Base-by-base conservation (phyloP, 1,139 yeast species). In the Blastobotrys illinoisensis region DNA sequence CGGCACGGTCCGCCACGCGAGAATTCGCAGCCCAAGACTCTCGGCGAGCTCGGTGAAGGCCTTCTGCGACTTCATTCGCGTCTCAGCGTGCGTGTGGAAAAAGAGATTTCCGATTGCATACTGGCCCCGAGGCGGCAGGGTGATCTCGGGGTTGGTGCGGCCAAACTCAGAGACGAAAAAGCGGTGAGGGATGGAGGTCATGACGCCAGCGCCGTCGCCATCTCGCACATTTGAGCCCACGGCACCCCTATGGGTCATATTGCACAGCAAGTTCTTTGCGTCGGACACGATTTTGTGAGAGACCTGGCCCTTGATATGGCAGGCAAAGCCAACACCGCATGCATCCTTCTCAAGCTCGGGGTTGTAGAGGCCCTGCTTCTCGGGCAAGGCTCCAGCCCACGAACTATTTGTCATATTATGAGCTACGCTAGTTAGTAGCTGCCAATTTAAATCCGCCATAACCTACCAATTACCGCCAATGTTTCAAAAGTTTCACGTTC, bases 161-260 rank as follows among this genome's bases (percentile, higher is more conserved):
- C 82, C 81, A 72, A 91, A 91, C 74, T 93, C 98, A 70, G 93
- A 82, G 59, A 74, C 73, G 76, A 93, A 83, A 71, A 93, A 88
- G 62, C 80, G 84, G 74, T 91, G 97, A 46, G 98, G 97, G 60
- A 93, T 83, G 47, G 96, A 86, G 52, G 95, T 82, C 80, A 93
- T 82, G 59, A 93, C 90, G 71, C 99, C 99, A 46, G 99, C 99
- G 74, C 99, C 99, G 71, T 93, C 99, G 73, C 99, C 99, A 69
- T 93, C 97, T 66, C 91, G 83, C 26, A 98, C 96, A 69, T 90
- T 96, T 49, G 95, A 83, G 36, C 89, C 88, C 60, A 91, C 97
- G 50, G 99, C 99, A 69, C 99, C 99, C 75, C 99, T 83, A 72
- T 93, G 99, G 60, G 97, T 88, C 98, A 93, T 93, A 74, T 93